These are phyloP conservation scores for Saussurea involucrata DNA, from an alignment of 129 eudicot species.

Conservation along the genomic window DNA sequence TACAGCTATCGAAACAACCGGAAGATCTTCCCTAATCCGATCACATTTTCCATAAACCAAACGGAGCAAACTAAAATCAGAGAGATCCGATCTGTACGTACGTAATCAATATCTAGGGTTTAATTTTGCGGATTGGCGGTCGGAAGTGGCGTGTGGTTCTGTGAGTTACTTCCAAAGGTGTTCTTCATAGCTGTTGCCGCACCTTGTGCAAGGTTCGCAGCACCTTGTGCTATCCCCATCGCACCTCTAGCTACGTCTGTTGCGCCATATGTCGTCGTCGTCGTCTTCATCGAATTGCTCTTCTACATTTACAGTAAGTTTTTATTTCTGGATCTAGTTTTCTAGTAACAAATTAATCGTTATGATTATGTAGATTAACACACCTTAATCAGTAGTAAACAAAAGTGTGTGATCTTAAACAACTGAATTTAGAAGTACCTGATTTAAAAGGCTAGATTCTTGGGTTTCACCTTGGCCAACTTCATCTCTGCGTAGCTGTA, in stretches of 20 bases:
- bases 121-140: slow-evolving; percentile 16
- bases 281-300: slow-evolving; percentile 57
- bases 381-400: no score
- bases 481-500: slow-evolving; percentile 28
- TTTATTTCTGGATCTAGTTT: background rate
- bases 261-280: slow-evolving; percentile 57
- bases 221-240: slow-evolving; percentile 67
- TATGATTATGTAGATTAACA: background rate
- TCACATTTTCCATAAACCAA: background rate
- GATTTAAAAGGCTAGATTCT: slow-evolving; percentile 25
- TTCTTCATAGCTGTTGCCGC: slow-evolving; percentile 55
- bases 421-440: background rate
- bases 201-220: slow-evolving; percentile 62
- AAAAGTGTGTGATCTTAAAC: background rate
- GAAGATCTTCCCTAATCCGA: background rate
- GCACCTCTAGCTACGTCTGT: slow-evolving; percentile 52
- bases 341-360: background rate
- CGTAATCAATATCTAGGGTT: slow-evolving; percentile 19
- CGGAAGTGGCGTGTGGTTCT: slow-evolving; percentile 28
- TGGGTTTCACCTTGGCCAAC: slow-evolving; percentile 23
- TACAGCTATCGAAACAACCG: background rate
- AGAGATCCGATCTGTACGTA: background rate
- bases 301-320: slow-evolving; percentile 29
- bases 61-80: background rate
- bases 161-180: slow-evolving; percentile 37